phyloP scores from a whole-genome alignment of 345 rosid genomes.

The Microthlaspi erraticum region DNA sequence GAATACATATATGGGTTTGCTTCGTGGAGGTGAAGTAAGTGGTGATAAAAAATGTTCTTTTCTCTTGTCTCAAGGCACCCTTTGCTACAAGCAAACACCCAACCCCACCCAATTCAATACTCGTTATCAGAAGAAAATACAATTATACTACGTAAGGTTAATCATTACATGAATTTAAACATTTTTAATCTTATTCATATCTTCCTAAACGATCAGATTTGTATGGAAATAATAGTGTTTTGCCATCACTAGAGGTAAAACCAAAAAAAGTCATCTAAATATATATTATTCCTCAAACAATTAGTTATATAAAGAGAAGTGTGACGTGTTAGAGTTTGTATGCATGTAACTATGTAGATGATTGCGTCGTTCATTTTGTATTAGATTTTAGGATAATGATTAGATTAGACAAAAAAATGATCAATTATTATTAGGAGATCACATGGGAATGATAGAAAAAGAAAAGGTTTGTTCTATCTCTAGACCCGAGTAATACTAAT shows the following conservation, averaged over 20 bases:
- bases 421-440: conserved; percentile 34
- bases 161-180: not conserved
- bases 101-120: conserved; percentile 24
- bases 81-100: conserved; percentile 42
- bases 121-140: not conserved
- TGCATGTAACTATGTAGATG: conserved; percentile 40
- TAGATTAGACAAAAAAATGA: conserved; percentile 31
- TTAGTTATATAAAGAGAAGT: not conserved
- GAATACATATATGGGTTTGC: conserved; percentile 5
- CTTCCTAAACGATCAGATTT: not conserved
- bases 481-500: conserved; percentile 22
- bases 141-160: not conserved
- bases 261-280: conserved; percentile 27
- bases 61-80: conserved; percentile 44
- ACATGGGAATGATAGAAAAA: conserved; percentile 31
- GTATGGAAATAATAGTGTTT: conserved; percentile 18
- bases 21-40: conserved; percentile 38
- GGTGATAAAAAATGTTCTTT: conserved; percentile 47
- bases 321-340: conserved; percentile 33
- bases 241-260: conserved; percentile 4
- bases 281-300: conserved; percentile 26
- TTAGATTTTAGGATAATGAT: conserved; percentile 40
- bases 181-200: conserved; percentile 22
- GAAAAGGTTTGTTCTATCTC: conserved; percentile 13
- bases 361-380: conserved; percentile 35